Evolutionary conservation across 148 eudicot species (phyloP).

Genomic region (Pouteria glomerata): DNA sequence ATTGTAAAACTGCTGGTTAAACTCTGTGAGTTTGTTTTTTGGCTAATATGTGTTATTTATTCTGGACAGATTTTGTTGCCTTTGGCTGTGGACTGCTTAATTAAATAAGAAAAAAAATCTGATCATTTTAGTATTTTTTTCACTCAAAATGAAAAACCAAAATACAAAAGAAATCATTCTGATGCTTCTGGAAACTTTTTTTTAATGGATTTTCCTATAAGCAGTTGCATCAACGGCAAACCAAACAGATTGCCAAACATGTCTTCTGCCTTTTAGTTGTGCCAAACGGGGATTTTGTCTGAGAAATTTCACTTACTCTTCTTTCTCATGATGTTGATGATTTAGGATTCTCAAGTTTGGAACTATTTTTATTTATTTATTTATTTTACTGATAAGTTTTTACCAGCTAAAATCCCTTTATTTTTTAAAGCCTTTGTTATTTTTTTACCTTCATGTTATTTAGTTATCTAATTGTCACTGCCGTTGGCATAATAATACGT

Average conservation of each 20-base stretch:
- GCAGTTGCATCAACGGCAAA: neutral
- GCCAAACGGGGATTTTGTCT: neutral
- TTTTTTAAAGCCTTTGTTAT: neutral
- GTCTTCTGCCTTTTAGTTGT: neutral
- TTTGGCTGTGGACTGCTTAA: neutral
- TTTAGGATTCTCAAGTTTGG: neutral
- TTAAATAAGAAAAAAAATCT: neutral
- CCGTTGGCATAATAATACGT: conserved; percentile 20
- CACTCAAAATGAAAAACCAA: neutral
- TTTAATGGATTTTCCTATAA: neutral
- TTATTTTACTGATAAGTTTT: neutral
- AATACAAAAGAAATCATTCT: neutral
- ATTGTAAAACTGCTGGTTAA: neutral
- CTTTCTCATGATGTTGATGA: neutral
- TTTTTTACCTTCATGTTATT: neutral
- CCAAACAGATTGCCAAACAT: neutral
- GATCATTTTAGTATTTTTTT: neutral
- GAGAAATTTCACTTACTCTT: neutral
- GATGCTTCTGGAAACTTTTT: neutral
- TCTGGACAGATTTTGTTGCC: neutral
- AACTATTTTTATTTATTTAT: too few relatives aligned
- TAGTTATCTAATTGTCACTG: neutral
- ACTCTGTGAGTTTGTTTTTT: neutral
- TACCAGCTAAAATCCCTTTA: neutral
- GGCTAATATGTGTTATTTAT: neutral